phyloP scores from a whole-genome alignment of 257 asterid species.

The Solanum peruvianum region DNA sequence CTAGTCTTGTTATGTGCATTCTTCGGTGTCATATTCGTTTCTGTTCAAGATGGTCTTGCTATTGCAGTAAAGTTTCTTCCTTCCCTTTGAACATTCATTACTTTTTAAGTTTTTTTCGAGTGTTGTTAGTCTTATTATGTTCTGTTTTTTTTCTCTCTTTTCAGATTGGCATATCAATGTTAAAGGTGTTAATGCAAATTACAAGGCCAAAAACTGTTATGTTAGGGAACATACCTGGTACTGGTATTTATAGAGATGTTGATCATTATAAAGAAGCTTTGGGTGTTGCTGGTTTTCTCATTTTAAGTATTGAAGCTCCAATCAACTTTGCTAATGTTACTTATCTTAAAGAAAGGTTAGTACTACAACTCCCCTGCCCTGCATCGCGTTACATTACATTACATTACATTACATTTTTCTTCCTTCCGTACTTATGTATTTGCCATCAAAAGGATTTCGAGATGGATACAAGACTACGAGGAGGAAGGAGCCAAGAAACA shows the following conservation, averaged over 20 bases:
- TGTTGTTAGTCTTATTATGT: background rate
- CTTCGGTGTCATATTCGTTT: constrained; percentile 67
- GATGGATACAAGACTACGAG: constrained; percentile 69
- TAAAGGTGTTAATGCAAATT: constrained; percentile 59
- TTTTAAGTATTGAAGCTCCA: constrained; percentile 70
- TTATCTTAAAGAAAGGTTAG: constrained; percentile 76
- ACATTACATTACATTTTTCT: background rate
- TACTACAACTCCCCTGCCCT: background rate
- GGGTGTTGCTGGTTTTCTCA: constrained; percentile 47
- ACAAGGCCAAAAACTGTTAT: constrained; percentile 73
- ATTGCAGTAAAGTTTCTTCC: constrained; percentile 40
- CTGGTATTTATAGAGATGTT: constrained; percentile 60
- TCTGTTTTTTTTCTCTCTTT: background rate
- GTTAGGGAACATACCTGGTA: constrained; percentile 71
- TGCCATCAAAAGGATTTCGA: constrained; percentile 37
- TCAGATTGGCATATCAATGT: constrained; percentile 71
- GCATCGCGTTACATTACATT: no score
- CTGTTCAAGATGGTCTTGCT: constrained; percentile 77
- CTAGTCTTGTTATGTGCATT: constrained; percentile 60
- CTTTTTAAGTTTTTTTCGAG: background rate
- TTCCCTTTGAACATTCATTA: background rate
- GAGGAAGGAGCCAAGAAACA: constrained; percentile 26
- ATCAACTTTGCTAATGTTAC: constrained; percentile 77
- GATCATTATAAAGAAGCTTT: constrained; percentile 64
- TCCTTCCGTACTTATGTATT: background rate